Evolutionary conservation across 1,139 yeast species (phyloP).

Genomic region (Lodderomyces margitis): DNA sequence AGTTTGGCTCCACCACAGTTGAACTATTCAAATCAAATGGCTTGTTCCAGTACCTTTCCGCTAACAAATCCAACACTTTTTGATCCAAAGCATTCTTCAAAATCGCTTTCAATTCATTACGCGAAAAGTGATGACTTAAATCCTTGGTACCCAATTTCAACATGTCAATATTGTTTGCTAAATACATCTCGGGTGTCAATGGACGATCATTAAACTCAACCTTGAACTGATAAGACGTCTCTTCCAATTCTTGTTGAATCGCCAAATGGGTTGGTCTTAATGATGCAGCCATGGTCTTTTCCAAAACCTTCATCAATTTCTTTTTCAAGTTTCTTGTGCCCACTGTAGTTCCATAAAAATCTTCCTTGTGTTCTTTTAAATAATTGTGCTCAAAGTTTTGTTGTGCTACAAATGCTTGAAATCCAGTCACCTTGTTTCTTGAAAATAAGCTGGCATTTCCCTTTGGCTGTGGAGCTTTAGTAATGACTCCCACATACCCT

Average conservation of each 20-base stretch:
- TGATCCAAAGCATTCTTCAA: conserved; percentile 87
- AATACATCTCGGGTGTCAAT: conserved; percentile 87
- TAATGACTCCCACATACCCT: conserved; percentile 98
- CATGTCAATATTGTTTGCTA: conserved; percentile 87
- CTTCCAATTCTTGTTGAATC: conserved; percentile 90
- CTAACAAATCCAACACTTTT: conserved; percentile 77
- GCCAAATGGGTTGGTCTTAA: conserved; percentile 84
- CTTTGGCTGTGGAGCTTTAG: conserved; percentile 59
- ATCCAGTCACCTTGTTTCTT: conserved; percentile 35
- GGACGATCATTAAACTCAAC: conserved; percentile 95
- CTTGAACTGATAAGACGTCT: conserved; percentile 86
- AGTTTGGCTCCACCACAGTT: conserved; percentile 40
- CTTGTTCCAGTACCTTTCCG: conserved; percentile 90
- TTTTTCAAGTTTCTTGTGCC: conserved; percentile 76
- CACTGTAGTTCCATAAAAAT: conserved; percentile 63
- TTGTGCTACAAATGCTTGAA: conserved; percentile 57
- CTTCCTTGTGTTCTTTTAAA: conserved; percentile 60
- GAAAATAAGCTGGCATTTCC: conserved; percentile 29
- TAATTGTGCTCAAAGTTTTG: conserved; percentile 62
- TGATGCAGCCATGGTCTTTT: conserved; percentile 86
- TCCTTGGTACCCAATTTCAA: conserved; percentile 87
- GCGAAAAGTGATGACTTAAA: conserved; percentile 75
- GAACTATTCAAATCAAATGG: conserved; percentile 35
- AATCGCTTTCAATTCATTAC: conserved; percentile 76
- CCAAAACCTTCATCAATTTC: conserved; percentile 82